Conservation (phyloP, 2,329 filamentous ascomycete species). For the Pseudogymnoascus sp. region DNA sequence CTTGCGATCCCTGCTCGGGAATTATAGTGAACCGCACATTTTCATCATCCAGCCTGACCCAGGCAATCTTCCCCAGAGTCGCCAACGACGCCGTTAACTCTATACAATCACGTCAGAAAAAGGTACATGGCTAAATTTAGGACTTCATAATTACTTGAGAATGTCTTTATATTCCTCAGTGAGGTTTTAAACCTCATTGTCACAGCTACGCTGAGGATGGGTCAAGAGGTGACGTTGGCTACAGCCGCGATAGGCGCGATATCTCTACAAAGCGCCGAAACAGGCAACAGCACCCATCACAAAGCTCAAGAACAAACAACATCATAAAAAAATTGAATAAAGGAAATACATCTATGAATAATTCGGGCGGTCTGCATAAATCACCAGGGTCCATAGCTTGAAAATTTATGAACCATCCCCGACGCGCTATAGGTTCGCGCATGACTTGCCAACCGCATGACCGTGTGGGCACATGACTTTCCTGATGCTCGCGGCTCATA, state of each 20-base stretch:
- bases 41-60: constrained; percentile 68
- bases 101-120: constrained; percentile 25
- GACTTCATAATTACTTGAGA: constrained; percentile 44
- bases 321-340: background rate
- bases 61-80: constrained; percentile 40
- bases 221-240: constrained; percentile 2
- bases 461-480: background rate
- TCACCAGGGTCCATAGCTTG: background rate
- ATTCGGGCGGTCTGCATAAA: background rate
- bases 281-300: background rate
- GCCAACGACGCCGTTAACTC: constrained; percentile 57
- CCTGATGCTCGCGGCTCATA: no score
- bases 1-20: constrained; percentile 87
- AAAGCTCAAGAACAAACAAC: background rate
- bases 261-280: background rate
- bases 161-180: constrained; percentile 57
- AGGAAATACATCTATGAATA: background rate
- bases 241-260: background rate
- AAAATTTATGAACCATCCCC: background rate
- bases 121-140: background rate
- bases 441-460: background rate
- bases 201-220: background rate
- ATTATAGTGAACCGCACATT: constrained; percentile 91
- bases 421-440: background rate
- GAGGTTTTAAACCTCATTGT: constrained; percentile 59